Percentiles rank a stretch among this genome's conserved stretches.
These are phyloP conservation scores for Reticulascus tulasneorum DNA, from an alignment of 2,329 filamentous ascomycete genomes.

Conservation along the genomic window DNA sequence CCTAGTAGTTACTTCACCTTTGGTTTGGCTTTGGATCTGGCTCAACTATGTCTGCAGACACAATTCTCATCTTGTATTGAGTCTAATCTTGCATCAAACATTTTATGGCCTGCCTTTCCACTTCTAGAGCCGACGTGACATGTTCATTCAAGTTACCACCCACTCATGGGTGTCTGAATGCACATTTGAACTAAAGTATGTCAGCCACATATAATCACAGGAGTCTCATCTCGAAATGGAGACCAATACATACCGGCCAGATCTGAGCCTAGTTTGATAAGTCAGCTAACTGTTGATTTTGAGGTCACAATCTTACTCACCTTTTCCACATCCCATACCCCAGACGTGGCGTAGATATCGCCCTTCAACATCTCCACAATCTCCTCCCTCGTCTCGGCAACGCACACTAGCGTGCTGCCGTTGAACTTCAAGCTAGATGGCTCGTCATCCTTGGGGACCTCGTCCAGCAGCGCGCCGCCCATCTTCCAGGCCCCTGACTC, in stretches of 20 bases:
- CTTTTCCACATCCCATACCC: slow-evolving; percentile 78
- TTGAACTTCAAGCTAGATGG: slow-evolving; percentile 62
- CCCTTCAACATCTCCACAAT: slow-evolving; percentile 61
- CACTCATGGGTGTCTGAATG: slow-evolving; percentile 30
- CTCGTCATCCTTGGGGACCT: slow-evolving; percentile 59
- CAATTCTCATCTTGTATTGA: no score
- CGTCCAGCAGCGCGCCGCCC: slow-evolving; percentile 66
- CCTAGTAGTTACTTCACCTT: no score
- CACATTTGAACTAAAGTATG: slow-evolving; percentile 32
- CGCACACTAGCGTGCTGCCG: slow-evolving; percentile 66
- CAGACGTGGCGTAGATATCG: slow-evolving; percentile 68
- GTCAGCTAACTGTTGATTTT: slow-evolving; percentile 1
- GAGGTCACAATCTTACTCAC: slow-evolving; percentile 29
- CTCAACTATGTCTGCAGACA: no score
- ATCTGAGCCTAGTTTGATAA: slow-evolving; percentile 39
- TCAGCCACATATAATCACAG: slow-evolving; percentile 4
- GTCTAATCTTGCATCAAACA: no score
- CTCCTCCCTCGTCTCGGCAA: slow-evolving; percentile 66
- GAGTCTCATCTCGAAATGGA: not conserved
- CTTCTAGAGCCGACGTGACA: no score
- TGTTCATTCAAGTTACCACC: not conserved
- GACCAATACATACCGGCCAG: slow-evolving; percentile 35
- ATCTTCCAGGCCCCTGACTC: slow-evolving; percentile 57
- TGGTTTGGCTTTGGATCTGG: no score
- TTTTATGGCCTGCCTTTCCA: no score